Percentiles rank a stretch among this genome's conserved stretches.
phyloP scores from a whole-genome alignment of 805 yeast species.

The Hanseniaspora lachancei region DNA sequence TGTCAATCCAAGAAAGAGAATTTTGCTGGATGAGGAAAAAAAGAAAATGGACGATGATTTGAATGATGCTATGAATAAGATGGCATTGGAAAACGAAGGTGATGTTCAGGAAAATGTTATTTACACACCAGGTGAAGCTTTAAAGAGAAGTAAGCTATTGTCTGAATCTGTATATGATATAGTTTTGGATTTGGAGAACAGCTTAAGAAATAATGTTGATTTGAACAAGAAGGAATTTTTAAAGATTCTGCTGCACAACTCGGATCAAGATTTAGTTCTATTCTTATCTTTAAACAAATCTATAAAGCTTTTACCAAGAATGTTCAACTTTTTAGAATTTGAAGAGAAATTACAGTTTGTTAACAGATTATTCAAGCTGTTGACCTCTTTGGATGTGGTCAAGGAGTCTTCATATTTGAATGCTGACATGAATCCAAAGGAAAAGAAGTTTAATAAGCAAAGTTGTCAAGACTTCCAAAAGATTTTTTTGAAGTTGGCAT shows the following conservation, averaged over 20 bases:
- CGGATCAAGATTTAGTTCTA: constrained; percentile 35
- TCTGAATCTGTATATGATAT: constrained; percentile 61
- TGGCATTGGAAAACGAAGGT: neutral
- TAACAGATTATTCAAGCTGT: constrained; percentile 64
- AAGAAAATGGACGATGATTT: constrained; percentile 25
- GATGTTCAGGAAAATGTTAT: neutral
- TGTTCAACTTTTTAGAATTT: constrained; percentile 65
- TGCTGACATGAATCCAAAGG: constrained; percentile 17
- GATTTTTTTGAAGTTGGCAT: constrained; percentile 71
- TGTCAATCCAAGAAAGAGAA: constrained; percentile 72
- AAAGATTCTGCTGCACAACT: constrained; percentile 59
- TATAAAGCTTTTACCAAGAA: constrained; percentile 75
- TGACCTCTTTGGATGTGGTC: constrained; percentile 67
- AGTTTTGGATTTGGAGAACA: constrained; percentile 66
- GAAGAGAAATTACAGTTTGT: constrained; percentile 67
- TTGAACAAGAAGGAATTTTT: constrained; percentile 31
- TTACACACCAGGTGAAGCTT: constrained; percentile 1
- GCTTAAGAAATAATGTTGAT: constrained; percentile 43
- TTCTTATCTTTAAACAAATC: constrained; percentile 69
- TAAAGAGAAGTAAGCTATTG: constrained; percentile 3
- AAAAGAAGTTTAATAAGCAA: constrained; percentile 42
- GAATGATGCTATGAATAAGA: constrained; percentile 17
- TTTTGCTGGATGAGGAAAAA: constrained; percentile 31
- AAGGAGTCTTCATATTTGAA: constrained; percentile 67
- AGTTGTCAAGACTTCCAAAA: constrained; percentile 53